phyloP scores from a whole-genome alignment of 2,329 filamentous ascomycete genomes.

The Fusarium protoensiforme region DNA sequence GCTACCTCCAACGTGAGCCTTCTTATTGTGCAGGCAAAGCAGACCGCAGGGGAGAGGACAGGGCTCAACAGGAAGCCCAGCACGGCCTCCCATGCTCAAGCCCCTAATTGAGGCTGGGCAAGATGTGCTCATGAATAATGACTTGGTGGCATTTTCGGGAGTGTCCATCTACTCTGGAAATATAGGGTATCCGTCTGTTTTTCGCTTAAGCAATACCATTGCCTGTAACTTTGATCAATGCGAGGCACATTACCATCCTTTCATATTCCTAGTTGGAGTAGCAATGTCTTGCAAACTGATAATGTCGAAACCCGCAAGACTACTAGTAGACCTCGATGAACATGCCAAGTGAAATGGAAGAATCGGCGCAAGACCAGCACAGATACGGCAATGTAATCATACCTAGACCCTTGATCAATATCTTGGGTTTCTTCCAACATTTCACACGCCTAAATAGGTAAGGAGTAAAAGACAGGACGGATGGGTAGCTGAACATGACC shows the following conservation, averaged over 20 bases:
- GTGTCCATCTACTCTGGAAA: not conserved
- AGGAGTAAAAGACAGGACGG: no score
- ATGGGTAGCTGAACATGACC: not conserved
- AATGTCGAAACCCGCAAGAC: not conserved
- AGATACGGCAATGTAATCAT: not conserved
- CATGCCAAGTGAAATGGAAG: not conserved
- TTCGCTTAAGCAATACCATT: not conserved
- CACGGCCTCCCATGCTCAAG: not conserved
- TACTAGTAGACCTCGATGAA: not conserved
- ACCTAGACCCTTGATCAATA: not conserved
- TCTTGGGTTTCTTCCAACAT: no score
- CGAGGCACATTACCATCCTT: not conserved
- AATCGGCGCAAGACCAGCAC: not conserved
- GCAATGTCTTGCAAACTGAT: not conserved
- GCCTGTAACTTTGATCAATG: not conserved
- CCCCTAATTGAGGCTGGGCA: not conserved
- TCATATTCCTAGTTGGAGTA: not conserved
- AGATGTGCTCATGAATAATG: not conserved
- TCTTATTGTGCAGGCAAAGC: slow-evolving; percentile 14
- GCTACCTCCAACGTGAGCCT: slow-evolving; percentile 3
- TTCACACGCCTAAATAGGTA: no score
- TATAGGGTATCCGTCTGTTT: not conserved
- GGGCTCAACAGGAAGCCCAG: not conserved
- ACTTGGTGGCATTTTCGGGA: not conserved
- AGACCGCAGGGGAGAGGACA: not conserved